These are phyloP conservation scores for Hortiboletus rubellus DNA, from an alignment of 1,284 basidiomycete species.

Conservation along the genomic window DNA sequence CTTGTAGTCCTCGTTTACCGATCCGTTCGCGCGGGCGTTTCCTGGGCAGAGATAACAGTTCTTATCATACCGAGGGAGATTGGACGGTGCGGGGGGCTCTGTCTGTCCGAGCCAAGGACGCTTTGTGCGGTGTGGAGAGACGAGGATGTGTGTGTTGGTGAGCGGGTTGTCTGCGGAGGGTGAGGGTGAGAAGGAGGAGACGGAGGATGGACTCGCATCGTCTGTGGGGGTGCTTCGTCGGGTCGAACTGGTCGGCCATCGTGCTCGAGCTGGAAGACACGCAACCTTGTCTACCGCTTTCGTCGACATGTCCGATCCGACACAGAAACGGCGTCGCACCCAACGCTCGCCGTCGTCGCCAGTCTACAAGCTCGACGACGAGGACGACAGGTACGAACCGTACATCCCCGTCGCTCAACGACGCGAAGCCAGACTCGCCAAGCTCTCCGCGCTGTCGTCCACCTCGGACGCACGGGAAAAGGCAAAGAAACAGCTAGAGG, in stretches of 20 bases:
- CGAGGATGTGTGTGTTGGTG: constrained; percentile 76
- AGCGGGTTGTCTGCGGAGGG: constrained; percentile 69
- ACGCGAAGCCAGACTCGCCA: constrained; percentile 77
- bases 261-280: not conserved
- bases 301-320: constrained; percentile 29
- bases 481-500: constrained; percentile 53
- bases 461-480: constrained; percentile 53
- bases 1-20: constrained; percentile 68
- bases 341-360: constrained; percentile 62
- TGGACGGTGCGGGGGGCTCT: constrained; percentile 57
- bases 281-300: not conserved
- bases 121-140: constrained; percentile 82
- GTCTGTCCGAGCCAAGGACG: constrained; percentile 86
- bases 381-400: constrained; percentile 71
- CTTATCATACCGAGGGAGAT: constrained; percentile 71
- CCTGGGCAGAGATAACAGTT: constrained; percentile 91
- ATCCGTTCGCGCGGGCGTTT: constrained; percentile 78
- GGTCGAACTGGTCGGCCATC: constrained; percentile 61
- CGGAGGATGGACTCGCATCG: constrained; percentile 50
- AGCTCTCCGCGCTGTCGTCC: constrained; percentile 62
- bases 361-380: constrained; percentile 58
- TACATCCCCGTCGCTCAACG: constrained; percentile 90
- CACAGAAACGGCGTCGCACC: constrained; percentile 48
- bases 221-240: constrained; percentile 68
- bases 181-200: constrained; percentile 13